Conservation (phyloP, 257 asterid genomes). For the Osmanthus fragrans region DNA sequence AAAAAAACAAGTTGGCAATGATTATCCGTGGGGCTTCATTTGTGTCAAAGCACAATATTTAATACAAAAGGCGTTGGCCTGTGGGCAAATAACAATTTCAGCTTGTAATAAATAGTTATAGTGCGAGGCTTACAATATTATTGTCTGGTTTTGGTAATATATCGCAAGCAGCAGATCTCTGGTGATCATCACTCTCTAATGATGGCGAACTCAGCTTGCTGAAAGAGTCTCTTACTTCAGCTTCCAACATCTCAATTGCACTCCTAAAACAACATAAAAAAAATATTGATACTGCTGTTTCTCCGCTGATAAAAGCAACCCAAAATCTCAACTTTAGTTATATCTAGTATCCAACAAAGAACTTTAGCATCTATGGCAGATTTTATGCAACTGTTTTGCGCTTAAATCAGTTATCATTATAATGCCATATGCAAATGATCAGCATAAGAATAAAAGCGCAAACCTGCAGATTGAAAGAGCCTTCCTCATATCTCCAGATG, state of each 20-base stretch:
- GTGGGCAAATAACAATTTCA: conserved; percentile 3
- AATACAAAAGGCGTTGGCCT: neutral
- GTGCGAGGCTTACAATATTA: conserved; percentile 46
- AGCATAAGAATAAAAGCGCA: conserved; percentile 18
- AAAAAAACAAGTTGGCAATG: neutral
- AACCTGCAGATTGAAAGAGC: conserved; percentile 97
- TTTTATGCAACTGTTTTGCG: neutral
- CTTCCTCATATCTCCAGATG: conserved; percentile 95
- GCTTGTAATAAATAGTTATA: neutral
- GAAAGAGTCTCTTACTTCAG: conserved; percentile 54
- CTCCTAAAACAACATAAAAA: conserved; percentile 50
- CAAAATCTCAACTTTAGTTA: neutral
- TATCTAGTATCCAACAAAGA: conserved; percentile 14
- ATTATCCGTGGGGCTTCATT: neutral
- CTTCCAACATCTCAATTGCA: conserved; percentile 83
- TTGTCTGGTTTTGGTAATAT: conserved; percentile 33
- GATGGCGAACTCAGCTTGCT: conserved; percentile 33
- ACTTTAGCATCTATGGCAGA: conserved; percentile 2
- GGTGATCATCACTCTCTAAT: conserved; percentile 40
- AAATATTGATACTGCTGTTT: conserved; percentile 8
- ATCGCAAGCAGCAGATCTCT: conserved; percentile 37
- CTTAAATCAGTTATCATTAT: conserved; percentile 1
- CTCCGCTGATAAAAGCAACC: conserved; percentile 20
- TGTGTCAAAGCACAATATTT: neutral
- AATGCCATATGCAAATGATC: conserved; percentile 9